Conservation (phyloP, 108 stramenopile species). For the Skeletonema potamos region DNA sequence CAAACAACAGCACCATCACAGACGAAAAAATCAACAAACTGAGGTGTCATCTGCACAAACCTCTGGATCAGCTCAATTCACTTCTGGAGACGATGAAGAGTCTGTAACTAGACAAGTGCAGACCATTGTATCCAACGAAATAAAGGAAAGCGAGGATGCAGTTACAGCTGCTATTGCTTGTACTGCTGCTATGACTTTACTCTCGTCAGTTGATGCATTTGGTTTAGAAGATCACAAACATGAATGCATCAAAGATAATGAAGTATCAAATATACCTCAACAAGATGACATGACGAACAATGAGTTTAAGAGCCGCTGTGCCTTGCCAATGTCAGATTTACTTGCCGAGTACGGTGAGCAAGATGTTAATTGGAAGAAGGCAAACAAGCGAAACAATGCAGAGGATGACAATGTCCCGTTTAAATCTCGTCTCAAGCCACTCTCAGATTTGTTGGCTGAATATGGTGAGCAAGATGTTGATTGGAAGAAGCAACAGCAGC, state of each 20-base stretch:
- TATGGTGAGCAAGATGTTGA: constrained; percentile 77
- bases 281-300: neutral
- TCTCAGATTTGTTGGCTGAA: constrained; percentile 61
- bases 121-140: neutral
- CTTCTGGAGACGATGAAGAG: neutral
- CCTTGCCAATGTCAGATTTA: constrained; percentile 31
- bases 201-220: constrained; percentile 38
- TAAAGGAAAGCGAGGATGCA: constrained; percentile 26
- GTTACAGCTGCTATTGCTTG: constrained; percentile 41
- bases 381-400: neutral
- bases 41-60: neutral
- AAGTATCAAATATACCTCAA: neutral
- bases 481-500: constrained; percentile 49
- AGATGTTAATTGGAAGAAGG: constrained; percentile 56
- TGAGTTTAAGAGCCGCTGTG: constrained; percentile 11
- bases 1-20: neutral
- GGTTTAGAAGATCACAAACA: constrained; percentile 3
- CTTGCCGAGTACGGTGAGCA: constrained; percentile 61
- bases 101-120: neutral
- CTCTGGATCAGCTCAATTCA: neutral
- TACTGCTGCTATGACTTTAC: constrained; percentile 42
- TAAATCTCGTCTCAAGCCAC: constrained; percentile 16
- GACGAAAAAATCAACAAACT: neutral
- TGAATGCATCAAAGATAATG: neutral
- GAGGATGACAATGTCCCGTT: neutral